Conservation (phyloP, 129 eudicot species). For the Apium graveolens region DNA sequence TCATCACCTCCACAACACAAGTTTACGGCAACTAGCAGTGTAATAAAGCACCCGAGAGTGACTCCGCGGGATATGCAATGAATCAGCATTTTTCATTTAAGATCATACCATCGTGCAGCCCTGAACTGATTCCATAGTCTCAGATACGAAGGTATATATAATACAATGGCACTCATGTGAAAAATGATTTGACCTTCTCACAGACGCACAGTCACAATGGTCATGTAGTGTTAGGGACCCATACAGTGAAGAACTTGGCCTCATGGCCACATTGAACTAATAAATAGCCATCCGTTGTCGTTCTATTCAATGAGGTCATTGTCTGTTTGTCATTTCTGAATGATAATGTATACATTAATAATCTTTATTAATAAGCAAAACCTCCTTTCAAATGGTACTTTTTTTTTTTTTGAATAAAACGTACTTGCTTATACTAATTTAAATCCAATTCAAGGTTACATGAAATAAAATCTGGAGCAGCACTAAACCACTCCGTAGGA, state of each 20-base stretch:
- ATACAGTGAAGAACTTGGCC: background rate
- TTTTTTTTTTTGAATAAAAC: no score
- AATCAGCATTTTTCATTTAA: conserved; percentile 19
- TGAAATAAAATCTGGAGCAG: no score
- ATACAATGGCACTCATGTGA: conserved; percentile 13
- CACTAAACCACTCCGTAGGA: no score
- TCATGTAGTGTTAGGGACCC: conserved; percentile 56
- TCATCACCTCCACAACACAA: conserved; percentile 26
- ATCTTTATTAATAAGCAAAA: no score
- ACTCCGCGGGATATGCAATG: conserved; percentile 13
- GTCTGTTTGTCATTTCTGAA: background rate
- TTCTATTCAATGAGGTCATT: conserved; percentile 52
- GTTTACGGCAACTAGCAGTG: conserved; percentile 17
- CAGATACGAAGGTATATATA: conserved; percentile 25
- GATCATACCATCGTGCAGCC: background rate
- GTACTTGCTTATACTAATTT: no score
- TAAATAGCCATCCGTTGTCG: conserved; percentile 14
- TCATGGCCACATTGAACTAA: background rate
- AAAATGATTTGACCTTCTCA: conserved; percentile 6
- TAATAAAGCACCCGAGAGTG: conserved; percentile 17
- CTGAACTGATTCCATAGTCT: background rate
- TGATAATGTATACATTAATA: no score
- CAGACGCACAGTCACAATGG: conserved; percentile 28
- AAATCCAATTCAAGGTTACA: no score
- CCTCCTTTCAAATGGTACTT: no score